Conservation (phyloP, 495 filamentous ascomycete genomes). For the Neurospora terricola region DNA sequence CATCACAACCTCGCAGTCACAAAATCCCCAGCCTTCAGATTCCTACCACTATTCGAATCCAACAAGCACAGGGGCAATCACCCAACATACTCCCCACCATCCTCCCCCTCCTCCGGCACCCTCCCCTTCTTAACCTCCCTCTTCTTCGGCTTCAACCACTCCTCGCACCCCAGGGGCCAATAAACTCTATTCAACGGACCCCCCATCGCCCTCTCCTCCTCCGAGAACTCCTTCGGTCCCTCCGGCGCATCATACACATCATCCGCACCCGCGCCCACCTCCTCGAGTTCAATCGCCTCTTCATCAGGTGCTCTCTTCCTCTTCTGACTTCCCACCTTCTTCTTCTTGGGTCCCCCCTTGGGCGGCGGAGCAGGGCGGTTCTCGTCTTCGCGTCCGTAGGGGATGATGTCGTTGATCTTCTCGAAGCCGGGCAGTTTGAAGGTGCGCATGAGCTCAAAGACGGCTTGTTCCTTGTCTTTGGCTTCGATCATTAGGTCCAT, state of each 20-base stretch:
- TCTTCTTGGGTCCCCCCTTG: constrained; percentile 42
- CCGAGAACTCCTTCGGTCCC: constrained; percentile 37
- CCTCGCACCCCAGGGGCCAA: constrained; percentile 83
- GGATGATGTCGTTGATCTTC: constrained; percentile 65
- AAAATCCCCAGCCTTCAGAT: too few species aligned
- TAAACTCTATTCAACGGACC: constrained; percentile 80
- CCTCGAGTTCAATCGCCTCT: constrained; percentile 31
- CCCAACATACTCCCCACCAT: constrained; percentile 8
- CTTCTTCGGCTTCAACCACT: constrained; percentile 79
- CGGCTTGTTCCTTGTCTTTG: constrained; percentile 96
- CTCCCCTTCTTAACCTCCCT: constrained; percentile 47
- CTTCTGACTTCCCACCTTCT: constrained; percentile 17
- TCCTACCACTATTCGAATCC: too few species aligned
- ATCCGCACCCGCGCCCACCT: constrained; percentile 32
- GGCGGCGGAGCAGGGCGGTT: constrained; percentile 44
- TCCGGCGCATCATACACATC: constrained; percentile 30
- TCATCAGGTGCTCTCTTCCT: constrained; percentile 15
- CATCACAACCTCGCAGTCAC: too few species aligned
- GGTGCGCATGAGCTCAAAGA: constrained; percentile 85
- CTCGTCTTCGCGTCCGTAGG: constrained; percentile 68
- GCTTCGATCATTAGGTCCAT: constrained; percentile 99
- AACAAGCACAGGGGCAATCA: neutral
- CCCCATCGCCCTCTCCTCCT: constrained; percentile 78
- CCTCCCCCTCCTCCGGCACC: neutral
- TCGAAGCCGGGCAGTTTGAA: constrained; percentile 75